phyloP scores from a whole-genome alignment of 2,329 filamentous ascomycete genomes.

The Fusarium sp. region DNA sequence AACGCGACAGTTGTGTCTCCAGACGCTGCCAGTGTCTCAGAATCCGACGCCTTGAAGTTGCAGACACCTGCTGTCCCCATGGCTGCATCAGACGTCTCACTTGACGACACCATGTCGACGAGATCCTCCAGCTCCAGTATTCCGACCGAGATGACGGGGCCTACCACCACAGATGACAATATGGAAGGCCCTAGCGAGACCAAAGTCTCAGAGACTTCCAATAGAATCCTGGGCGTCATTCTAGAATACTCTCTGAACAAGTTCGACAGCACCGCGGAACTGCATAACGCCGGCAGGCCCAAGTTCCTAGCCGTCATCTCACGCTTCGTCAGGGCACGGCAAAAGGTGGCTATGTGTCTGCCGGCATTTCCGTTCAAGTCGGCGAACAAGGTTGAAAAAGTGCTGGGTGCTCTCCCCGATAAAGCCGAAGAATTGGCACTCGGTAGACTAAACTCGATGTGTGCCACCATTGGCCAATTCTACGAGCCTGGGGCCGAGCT shows the following conservation, averaged over 20 bases:
- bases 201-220: conserved; percentile 30
- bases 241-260: conserved; percentile 43
- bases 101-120: background rate
- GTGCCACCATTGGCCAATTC: conserved; percentile 38
- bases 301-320: conserved; percentile 39
- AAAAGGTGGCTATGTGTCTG: conserved; percentile 38
- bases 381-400: conserved; percentile 48
- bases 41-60: background rate
- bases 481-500: conserved; percentile 43
- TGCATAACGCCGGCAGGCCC: conserved; percentile 27
- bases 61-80: background rate
- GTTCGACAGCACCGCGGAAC: conserved; percentile 34
- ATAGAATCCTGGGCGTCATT: conserved; percentile 38
- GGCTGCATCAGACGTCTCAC: background rate
- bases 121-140: background rate
- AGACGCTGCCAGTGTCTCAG: background rate
- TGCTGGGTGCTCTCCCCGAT: conserved; percentile 44
- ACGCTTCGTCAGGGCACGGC: conserved; percentile 31
- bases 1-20: background rate
- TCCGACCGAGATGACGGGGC: background rate
- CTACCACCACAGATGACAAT: background rate
- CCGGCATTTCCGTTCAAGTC: conserved; percentile 49
- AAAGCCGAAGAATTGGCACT: conserved; percentile 47
- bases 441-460: conserved; percentile 41
- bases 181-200: background rate